A percentile compares a stretch with the other conserved stretches of the same genome.
Evolutionary conservation across 2,329 filamentous ascomycete species (phyloP).

Genomic region (Colletotrichum scovillei): DNA sequence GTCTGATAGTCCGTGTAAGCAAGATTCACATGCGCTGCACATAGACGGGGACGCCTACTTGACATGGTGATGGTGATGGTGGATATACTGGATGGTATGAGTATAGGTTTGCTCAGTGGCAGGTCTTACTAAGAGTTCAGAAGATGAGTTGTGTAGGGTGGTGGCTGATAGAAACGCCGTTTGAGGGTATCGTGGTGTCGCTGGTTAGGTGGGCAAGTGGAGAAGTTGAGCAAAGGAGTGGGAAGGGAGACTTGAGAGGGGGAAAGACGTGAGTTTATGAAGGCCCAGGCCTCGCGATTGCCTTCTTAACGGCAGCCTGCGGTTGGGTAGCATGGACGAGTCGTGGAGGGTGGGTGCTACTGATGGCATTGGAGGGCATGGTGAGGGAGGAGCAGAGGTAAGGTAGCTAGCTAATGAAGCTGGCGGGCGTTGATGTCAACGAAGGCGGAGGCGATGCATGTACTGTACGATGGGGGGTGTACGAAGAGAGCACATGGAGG

Average conservation of each 20-base stretch:
- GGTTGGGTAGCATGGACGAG: background rate
- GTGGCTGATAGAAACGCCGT: background rate
- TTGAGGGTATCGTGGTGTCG: background rate
- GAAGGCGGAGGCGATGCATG: background rate
- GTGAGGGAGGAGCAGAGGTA: background rate
- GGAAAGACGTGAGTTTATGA: background rate
- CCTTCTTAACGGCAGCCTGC: background rate
- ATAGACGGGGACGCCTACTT: background rate
- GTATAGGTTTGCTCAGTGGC: background rate
- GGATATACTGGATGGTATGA: background rate
- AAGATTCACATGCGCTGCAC: background rate
- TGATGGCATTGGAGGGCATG: background rate
- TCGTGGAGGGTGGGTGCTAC: background rate
- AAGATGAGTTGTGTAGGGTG: background rate
- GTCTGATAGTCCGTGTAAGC: slow-evolving; percentile 2
- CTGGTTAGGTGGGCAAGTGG: background rate
- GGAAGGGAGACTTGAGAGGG: background rate
- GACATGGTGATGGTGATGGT: slow-evolving; percentile 12
- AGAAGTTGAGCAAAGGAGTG: background rate
- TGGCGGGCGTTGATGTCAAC: background rate
- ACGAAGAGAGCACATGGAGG: background rate
- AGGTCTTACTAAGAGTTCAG: background rate
- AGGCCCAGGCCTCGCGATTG: background rate
- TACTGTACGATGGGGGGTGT: background rate
- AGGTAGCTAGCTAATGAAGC: background rate